Evolutionary conservation across 805 yeast genomes (phyloP).

Genomic region (Candida pini): DNA sequence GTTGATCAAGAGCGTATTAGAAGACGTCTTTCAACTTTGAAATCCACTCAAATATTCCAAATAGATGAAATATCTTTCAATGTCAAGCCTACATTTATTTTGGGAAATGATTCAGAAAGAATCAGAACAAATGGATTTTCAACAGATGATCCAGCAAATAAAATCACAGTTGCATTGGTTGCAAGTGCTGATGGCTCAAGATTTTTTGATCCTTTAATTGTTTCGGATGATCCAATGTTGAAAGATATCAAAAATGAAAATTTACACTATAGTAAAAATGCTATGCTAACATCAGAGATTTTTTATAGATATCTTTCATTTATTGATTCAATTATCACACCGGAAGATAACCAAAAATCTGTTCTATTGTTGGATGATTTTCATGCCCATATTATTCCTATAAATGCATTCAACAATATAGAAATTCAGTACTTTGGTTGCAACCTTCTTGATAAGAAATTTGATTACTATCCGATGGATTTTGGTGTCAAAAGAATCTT

Average conservation of each 20-base stretch:
- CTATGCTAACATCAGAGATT: conserved; percentile 22
- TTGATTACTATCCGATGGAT: conserved; percentile 26
- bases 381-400: conserved; percentile 32
- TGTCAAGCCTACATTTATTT: conserved; percentile 15
- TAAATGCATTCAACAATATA: conserved; percentile 23
- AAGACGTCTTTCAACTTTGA: conserved; percentile 10
- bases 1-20: conserved; percentile 23
- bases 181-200: conserved; percentile 26
- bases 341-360: conserved; percentile 15
- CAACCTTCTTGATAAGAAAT: conserved; percentile 9
- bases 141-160: conserved; percentile 11
- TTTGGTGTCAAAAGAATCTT: conserved; percentile 30
- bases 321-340: conserved; percentile 11
- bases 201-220: conserved; percentile 24
- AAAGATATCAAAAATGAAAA: conserved; percentile 8
- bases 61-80: conserved; percentile 31
- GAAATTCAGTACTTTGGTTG: conserved; percentile 26
- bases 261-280: conserved; percentile 19
- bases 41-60: conserved; percentile 28
- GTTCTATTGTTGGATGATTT: conserved; percentile 29
- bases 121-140: conserved; percentile 7
- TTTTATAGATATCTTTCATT: conserved; percentile 19
- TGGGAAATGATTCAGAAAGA: conserved; percentile 6
- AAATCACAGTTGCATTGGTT: conserved; percentile 22
- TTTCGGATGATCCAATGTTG: conserved; percentile 15